Conservation (phyloP, 108 stramenopile genomes). For the Stephanodiscus triporus region DNA sequence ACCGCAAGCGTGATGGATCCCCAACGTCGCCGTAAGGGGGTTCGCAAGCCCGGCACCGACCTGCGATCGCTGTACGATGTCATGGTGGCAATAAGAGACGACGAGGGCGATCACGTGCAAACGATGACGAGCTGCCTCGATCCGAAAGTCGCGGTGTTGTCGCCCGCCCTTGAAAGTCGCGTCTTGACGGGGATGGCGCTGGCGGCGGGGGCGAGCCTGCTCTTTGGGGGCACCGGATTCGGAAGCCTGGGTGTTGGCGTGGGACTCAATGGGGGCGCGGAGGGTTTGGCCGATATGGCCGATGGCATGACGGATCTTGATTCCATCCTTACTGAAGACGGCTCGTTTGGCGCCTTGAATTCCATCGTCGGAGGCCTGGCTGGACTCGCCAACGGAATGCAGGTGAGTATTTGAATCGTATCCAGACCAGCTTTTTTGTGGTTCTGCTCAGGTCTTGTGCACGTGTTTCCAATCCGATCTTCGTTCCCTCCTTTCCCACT, state of each 20-base stretch:
- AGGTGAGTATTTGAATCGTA: slow-evolving; percentile 4
- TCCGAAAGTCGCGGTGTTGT: slow-evolving; percentile 40
- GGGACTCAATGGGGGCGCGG: slow-evolving; percentile 25
- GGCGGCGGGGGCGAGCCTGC: slow-evolving; percentile 32
- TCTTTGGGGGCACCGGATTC: slow-evolving; percentile 29
- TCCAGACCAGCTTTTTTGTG: too few species aligned
- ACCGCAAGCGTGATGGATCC: slow-evolving; percentile 29
- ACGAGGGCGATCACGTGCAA: slow-evolving; percentile 68
- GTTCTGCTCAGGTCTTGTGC: too few species aligned
- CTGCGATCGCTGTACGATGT: slow-evolving; percentile 63
- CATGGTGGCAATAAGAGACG: slow-evolving; percentile 56
- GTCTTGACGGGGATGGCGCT: slow-evolving; percentile 53
- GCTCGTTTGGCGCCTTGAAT: slow-evolving; percentile 14
- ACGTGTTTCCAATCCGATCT: neutral
- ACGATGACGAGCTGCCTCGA: slow-evolving; percentile 56
- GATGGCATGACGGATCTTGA: slow-evolving; percentile 39
- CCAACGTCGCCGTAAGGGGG: neutral
- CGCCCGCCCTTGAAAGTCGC: slow-evolving; percentile 46
- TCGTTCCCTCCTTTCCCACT: neutral
- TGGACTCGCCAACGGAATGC: slow-evolving; percentile 29
- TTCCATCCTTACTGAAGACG: slow-evolving; percentile 18
- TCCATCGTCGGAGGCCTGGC: slow-evolving; percentile 37
- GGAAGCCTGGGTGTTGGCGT: slow-evolving; percentile 6
- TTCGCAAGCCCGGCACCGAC: slow-evolving; percentile 44
- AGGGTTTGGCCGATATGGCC: slow-evolving; percentile 23